Conservation (phyloP, 2,329 filamentous ascomycete genomes). For the Monosporascus sp. region DNA sequence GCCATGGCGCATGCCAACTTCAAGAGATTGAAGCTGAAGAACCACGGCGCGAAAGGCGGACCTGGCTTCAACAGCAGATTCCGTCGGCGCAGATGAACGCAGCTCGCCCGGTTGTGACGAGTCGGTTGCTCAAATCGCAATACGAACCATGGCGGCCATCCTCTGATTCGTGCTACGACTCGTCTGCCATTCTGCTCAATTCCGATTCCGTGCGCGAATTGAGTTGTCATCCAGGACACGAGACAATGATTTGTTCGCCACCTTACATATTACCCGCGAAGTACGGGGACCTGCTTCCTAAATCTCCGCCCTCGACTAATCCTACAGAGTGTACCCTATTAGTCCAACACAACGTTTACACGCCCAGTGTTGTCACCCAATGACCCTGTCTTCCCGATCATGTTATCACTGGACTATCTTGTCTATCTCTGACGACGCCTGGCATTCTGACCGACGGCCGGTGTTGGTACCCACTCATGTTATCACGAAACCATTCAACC, state of each 20-base stretch:
- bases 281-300: neutral
- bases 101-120: neutral
- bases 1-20: slow-evolving; percentile 63
- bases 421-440: too few species aligned
- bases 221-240: too few species aligned
- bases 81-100: slow-evolving; percentile 39
- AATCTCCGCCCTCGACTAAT: neutral
- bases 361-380: neutral
- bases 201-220: too few species aligned
- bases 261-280: neutral
- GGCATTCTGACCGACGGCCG: too few species aligned
- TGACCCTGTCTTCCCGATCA: too few species aligned
- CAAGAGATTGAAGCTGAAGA: slow-evolving; percentile 58
- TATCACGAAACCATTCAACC: too few species aligned
- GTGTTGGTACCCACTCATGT: too few species aligned
- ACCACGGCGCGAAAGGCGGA: slow-evolving; percentile 57
- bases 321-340: neutral
- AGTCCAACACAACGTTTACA: neutral
- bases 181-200: too few species aligned
- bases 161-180: too few species aligned
- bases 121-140: neutral
- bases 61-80: slow-evolving; percentile 54
- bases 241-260: too few species aligned
- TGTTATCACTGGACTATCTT: too few species aligned
- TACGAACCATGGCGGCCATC: neutral